Base-by-base conservation (phyloP, 306 rosid genomes). In the Casuarina equisetifolia region DNA sequence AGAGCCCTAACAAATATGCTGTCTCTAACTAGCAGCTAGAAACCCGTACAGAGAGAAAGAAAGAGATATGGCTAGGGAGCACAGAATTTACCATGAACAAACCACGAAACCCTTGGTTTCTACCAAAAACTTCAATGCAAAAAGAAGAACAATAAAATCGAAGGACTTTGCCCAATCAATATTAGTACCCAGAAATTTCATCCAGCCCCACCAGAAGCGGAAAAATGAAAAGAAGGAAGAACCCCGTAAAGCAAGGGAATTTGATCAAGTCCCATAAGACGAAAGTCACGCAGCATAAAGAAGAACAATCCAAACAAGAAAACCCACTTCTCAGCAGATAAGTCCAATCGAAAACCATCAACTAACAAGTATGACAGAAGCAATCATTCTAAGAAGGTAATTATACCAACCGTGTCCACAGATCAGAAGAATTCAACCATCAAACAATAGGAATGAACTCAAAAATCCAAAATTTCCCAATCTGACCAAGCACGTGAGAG, bases 311-410 rank as follows among this genome's bases (percentile, higher is more conserved):
- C 16, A 61, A 77, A 16, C 42, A 64, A 54, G 11, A 71, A 48
- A 45, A 81, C 74, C 79, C 79, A 79, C 50, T 40, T 15, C 76
- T 57, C 82, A 82, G 35, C 19, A 46, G 17, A 46, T 70, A 19
- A 75, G 25, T 84, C 69, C 70, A 79, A 38, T 10, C 51, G 67
- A 53, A 62, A 70, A 66, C 78, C 53, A 36, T 2, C 10, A 16
- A 62, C 12, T 12, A 8, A 62, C 12, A 25, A 8, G 13, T 7
- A 13, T 19, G 67, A 50, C 35, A 35, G 8, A 25, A 67, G 2
- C 45, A n/a, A 17, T 44, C 45, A 46, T 35, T 38, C 39, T 5
- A 59, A 54, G 48, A 12, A 36, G 73, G 46, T 42, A 19, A 19
- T 32, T 73, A 61, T 53, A 54, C 20, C 67, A 76, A 8, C 12